Conservation (phyloP, 164 flowering plant genomes). For the Liriodendron chinense region DNA sequence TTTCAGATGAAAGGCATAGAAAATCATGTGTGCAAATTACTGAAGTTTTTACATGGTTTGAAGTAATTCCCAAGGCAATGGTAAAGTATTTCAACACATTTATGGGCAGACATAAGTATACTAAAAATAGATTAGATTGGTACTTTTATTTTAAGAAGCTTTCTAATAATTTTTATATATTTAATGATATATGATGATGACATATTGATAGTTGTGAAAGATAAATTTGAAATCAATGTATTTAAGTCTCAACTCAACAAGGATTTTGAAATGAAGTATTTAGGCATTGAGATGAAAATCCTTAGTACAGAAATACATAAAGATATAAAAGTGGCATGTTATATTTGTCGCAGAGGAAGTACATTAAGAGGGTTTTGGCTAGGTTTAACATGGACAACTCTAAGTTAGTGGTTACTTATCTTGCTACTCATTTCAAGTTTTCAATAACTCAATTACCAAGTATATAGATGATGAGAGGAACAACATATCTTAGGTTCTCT, state of each 20-base stretch:
- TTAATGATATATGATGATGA: neutral
- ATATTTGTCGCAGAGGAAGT: neutral
- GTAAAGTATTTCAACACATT: neutral
- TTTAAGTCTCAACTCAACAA: neutral
- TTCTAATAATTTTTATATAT: neutral
- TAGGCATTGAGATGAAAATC: neutral
- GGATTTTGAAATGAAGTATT: conserved; percentile 1
- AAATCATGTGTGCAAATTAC: neutral
- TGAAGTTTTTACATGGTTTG: neutral
- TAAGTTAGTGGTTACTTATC: neutral
- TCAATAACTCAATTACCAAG: neutral
- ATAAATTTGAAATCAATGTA: neutral
- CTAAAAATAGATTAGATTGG: neutral
- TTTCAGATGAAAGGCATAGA: neutral
- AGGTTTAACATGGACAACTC: neutral
- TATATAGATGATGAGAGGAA: neutral
- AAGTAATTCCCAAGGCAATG: too few species aligned
- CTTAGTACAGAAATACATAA: neutral
- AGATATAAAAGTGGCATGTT: neutral
- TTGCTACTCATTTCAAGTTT: neutral
- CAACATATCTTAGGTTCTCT: too few species aligned
- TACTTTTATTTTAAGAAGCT: neutral
- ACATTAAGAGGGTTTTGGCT: neutral
- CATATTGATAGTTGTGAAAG: neutral
- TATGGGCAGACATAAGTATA: too few species aligned